Percentiles rank a stretch among this genome's conserved stretches.
Evolutionary conservation across 495 filamentous ascomycete species (phyloP).

Genomic region (Pyrenula aspistea): DNA sequence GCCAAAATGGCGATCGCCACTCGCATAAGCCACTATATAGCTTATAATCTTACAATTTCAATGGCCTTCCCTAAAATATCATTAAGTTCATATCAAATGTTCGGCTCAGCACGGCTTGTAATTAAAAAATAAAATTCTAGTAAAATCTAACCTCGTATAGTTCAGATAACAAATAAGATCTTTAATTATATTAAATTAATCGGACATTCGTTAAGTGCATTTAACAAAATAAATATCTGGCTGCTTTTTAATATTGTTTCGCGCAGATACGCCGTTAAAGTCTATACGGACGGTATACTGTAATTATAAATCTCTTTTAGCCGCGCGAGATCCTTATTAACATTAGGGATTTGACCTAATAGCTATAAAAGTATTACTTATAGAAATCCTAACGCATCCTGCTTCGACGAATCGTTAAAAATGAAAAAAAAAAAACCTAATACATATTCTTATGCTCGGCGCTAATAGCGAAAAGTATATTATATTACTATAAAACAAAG

Average conservation of each 20-base stretch:
- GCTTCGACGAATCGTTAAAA: conserved; percentile 21
- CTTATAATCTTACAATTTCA: too few relatives aligned
- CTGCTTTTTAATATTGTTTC: not conserved
- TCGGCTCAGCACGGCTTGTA: not conserved
- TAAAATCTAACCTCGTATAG: not conserved
- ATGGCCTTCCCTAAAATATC: not conserved
- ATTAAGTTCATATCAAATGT: not conserved
- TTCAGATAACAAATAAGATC: not conserved
- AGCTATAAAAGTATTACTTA: conserved; percentile 24
- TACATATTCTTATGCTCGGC: conserved; percentile 6
- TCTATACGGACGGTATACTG: not conserved
- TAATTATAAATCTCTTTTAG: conserved; percentile 8
- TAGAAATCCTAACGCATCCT: conserved; percentile 16
- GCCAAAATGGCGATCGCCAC: too few relatives aligned
- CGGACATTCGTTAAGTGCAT: not conserved
- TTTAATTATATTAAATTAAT: not conserved
- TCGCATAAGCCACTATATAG: too few relatives aligned
- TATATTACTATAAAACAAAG: conserved; percentile 23
- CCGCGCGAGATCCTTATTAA: conserved; percentile 7
- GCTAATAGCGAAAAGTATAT: conserved; percentile 8
- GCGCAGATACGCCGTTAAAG: not conserved
- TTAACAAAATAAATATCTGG: not conserved
- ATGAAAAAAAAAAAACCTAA: conserved; percentile 29
- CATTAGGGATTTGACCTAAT: conserved; percentile 13
- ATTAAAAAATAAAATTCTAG: not conserved